phyloP scores from a whole-genome alignment of 495 filamentous ascomycete genomes.

The Hyphodiscus hymeniophilus region DNA sequence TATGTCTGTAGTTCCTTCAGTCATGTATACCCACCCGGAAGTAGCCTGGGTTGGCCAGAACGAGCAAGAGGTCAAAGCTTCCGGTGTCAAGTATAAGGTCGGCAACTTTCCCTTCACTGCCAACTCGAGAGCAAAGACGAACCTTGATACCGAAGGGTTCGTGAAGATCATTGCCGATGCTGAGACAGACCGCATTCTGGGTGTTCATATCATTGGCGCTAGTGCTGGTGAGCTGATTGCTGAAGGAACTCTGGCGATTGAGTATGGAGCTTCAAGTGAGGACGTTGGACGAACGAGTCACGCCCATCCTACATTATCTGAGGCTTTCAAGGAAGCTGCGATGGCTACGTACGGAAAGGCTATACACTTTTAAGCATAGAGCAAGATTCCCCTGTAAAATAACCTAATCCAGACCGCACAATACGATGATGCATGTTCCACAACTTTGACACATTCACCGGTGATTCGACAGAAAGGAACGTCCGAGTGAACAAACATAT shows the following conservation, averaged over 20 bases:
- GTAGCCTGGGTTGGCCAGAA: slow-evolving; percentile 98
- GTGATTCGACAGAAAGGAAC: too few species aligned
- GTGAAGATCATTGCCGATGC: slow-evolving; percentile 97
- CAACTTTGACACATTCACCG: too few species aligned
- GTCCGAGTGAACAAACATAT: too few species aligned
- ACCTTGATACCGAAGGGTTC: slow-evolving; percentile 90
- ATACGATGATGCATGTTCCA: too few species aligned
- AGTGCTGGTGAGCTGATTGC: slow-evolving; percentile 99
- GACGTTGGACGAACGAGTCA: slow-evolving; percentile 94
- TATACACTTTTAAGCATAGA: slow-evolving; percentile 76
- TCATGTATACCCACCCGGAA: slow-evolving; percentile 99
- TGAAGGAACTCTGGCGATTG: slow-evolving; percentile 87
- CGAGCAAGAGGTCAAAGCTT: slow-evolving; percentile 89
- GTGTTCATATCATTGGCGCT: slow-evolving; percentile 92
- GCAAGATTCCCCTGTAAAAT: slow-evolving; percentile 4
- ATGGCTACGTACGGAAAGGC: slow-evolving; percentile 97
- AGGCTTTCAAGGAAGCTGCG: slow-evolving; percentile 99
- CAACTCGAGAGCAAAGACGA: slow-evolving; percentile 97
- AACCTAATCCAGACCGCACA: background rate
- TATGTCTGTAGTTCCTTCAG: slow-evolving; percentile 54
- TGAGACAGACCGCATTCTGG: slow-evolving; percentile 91
- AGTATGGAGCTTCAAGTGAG: slow-evolving; percentile 93
- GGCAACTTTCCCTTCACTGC: slow-evolving; percentile 95
- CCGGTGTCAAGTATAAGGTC: slow-evolving; percentile 80
- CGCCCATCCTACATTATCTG: slow-evolving; percentile 84